Percentiles rank a stretch among this genome's conserved stretches.
These are phyloP conservation scores for Tuber melanosporum DNA, from an alignment of 495 filamentous ascomycete genomes.

Conservation along the genomic window DNA sequence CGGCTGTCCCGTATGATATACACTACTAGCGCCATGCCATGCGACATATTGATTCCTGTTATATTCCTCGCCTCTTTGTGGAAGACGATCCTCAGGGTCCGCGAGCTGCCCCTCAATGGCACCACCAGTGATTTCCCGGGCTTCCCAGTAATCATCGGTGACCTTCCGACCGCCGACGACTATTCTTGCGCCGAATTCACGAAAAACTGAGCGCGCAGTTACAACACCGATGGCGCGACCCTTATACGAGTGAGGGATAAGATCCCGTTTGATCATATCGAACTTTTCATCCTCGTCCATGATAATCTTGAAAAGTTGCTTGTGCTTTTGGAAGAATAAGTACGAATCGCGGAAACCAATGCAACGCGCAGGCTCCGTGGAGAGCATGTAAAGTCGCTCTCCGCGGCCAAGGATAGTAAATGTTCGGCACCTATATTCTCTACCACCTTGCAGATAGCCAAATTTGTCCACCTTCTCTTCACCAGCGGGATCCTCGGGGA, in stretches of 20 bases:
- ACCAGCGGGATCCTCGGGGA: slow-evolving; percentile 81
- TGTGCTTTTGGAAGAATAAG: slow-evolving; percentile 96
- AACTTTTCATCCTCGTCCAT: slow-evolving; percentile 87
- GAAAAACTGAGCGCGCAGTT: slow-evolving; percentile 90
- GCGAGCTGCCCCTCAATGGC: slow-evolving; percentile 84
- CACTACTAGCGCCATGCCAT: slow-evolving; percentile 92
- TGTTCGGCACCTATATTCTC: slow-evolving; percentile 88
- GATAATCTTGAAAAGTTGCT: slow-evolving; percentile 90
- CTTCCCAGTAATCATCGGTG: slow-evolving; percentile 81
- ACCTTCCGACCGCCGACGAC: slow-evolving; percentile 82
- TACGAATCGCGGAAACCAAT: slow-evolving; percentile 96
- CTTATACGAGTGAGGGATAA: slow-evolving; percentile 97
- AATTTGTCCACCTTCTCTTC: slow-evolving; percentile 88
- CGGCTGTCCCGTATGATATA: slow-evolving; percentile 80
- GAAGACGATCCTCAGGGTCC: slow-evolving; percentile 74
- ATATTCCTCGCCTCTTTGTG: slow-evolving; percentile 64
- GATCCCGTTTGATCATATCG: slow-evolving; percentile 84
- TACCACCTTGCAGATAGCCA: slow-evolving; percentile 68
- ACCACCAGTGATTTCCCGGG: slow-evolving; percentile 68
- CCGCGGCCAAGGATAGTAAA: slow-evolving; percentile 81
- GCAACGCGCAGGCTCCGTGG: slow-evolving; percentile 90
- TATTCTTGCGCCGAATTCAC: slow-evolving; percentile 91
- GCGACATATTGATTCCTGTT: slow-evolving; percentile 96
- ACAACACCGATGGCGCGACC: slow-evolving; percentile 95
- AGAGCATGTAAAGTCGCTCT: slow-evolving; percentile 93